Conservation (phyloP, 352 stramenopile species). For the Blastocystis sp. region DNA sequence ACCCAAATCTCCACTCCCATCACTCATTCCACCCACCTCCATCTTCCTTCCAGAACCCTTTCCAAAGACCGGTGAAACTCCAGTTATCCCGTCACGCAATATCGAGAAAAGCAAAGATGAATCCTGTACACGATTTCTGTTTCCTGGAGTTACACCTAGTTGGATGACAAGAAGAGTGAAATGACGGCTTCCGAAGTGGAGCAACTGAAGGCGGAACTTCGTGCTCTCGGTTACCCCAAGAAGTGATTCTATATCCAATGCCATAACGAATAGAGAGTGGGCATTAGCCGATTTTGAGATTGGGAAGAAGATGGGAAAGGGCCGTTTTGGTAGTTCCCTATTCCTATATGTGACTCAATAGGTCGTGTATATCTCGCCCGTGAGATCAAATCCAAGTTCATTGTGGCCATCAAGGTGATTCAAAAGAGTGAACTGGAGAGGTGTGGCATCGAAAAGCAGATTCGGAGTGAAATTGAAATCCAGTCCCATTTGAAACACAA, state of each 20-base stretch:
- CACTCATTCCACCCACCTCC: too few species aligned
- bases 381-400: conserved; percentile 96
- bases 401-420: conserved; percentile 97
- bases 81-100: too few species aligned
- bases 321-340: conserved; percentile 91
- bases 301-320: conserved; percentile 93
- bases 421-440: conserved; percentile 96
- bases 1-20: too few species aligned
- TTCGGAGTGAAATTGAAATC: conserved; percentile 99
- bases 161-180: neutral
- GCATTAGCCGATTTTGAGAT: conserved; percentile 94
- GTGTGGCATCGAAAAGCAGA: conserved; percentile 94
- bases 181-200: conserved; percentile 3
- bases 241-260: neutral
- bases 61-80: too few species aligned
- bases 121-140: too few species aligned
- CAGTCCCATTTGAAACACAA: conserved; percentile 95
- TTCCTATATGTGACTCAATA: neutral
- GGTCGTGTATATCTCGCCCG: conserved; percentile 92
- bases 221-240: conserved; percentile 47
- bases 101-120: too few species aligned
- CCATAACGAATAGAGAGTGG: conserved; percentile 17
- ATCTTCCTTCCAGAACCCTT: too few species aligned
- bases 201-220: conserved; percentile 44
- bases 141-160: neutral